Evolutionary conservation across 768 basidiomycete genomes (phyloP).

Genomic region (Harrya chromipes): DNA sequence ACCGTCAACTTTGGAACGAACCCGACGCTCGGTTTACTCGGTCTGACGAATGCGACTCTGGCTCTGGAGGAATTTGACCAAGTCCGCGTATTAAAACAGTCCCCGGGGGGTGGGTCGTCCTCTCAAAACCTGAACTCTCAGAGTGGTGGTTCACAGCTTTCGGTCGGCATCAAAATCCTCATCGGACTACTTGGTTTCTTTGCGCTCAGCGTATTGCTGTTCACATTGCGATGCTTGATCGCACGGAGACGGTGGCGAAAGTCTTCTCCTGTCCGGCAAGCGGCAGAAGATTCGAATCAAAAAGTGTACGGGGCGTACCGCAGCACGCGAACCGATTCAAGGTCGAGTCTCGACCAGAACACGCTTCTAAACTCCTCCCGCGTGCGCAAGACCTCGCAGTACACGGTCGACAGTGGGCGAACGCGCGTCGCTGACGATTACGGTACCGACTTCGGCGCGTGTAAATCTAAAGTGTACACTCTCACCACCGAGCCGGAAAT

Average conservation of each 20-base stretch:
- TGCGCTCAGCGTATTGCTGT: conserved; percentile 50
- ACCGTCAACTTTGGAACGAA: conserved; percentile 17
- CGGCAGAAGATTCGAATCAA: conserved; percentile 12
- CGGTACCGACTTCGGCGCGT: conserved; percentile 11
- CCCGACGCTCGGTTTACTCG: conserved; percentile 58
- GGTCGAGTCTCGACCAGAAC: conserved; percentile 28
- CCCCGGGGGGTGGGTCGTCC: conserved; percentile 36
- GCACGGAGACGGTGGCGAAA: conserved; percentile 36
- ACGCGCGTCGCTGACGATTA: conserved; percentile 24
- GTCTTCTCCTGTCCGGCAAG: conserved; percentile 9
- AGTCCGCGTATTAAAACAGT: conserved; percentile 64
- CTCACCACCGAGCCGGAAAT: conserved; percentile 4
- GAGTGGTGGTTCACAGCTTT: conserved; percentile 38
- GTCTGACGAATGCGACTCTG: conserved; percentile 56
- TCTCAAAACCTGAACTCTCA: conserved; percentile 7
- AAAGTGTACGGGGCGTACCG: conserved; percentile 31
- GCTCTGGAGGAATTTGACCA: conserved; percentile 68
- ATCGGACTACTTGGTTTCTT: conserved; percentile 59
- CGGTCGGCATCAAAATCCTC: conserved; percentile 61
- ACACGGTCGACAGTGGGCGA: conserved; percentile 32
- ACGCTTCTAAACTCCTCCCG: conserved; percentile 37
- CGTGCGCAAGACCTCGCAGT: conserved; percentile 31
- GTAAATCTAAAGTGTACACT: conserved; percentile 2
- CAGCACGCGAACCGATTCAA: conserved; percentile 32
- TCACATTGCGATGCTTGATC: conserved; percentile 52